Conservation (phyloP, 768 basidiomycete species). For the Podaxis mareebaensis region DNA sequence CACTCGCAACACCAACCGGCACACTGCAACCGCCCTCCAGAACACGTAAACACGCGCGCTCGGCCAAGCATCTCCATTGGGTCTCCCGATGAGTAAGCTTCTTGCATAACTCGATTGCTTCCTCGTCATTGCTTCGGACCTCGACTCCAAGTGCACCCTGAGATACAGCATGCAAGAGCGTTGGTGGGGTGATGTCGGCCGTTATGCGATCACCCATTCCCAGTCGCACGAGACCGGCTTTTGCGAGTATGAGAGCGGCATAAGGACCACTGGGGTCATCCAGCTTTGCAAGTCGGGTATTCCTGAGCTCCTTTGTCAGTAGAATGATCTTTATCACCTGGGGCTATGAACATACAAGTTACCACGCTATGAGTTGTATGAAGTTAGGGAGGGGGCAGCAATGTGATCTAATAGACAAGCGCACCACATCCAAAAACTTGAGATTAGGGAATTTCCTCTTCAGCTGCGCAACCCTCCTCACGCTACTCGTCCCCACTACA, state of each 20-base stretch:
- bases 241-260: conserved; percentile 89
- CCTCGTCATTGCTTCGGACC: conserved; percentile 66
- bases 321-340: background rate
- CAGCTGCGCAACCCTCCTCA: conserved; percentile 89
- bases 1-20: conserved; percentile 81
- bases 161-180: conserved; percentile 85
- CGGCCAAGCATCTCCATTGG: conserved; percentile 75
- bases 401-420: conserved; percentile 31
- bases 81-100: conserved; percentile 77
- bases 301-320: conserved; percentile 40
- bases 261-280: conserved; percentile 81
- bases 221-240: conserved; percentile 85
- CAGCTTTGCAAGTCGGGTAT: conserved; percentile 89
- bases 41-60: conserved; percentile 84
- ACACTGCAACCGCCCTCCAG: conserved; percentile 98
- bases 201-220: conserved; percentile 77
- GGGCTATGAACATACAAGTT: conserved; percentile 64
- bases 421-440: conserved; percentile 84
- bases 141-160: conserved; percentile 94
- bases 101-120: conserved; percentile 62
- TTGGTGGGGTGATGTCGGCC: conserved; percentile 69
- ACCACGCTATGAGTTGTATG: conserved; percentile 57
- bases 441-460: conserved; percentile 75
- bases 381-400: background rate
- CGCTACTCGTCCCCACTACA: conserved; percentile 94